Base-by-base conservation (phyloP, 148 eudicot species). In the Talinum fruticosum region DNA sequence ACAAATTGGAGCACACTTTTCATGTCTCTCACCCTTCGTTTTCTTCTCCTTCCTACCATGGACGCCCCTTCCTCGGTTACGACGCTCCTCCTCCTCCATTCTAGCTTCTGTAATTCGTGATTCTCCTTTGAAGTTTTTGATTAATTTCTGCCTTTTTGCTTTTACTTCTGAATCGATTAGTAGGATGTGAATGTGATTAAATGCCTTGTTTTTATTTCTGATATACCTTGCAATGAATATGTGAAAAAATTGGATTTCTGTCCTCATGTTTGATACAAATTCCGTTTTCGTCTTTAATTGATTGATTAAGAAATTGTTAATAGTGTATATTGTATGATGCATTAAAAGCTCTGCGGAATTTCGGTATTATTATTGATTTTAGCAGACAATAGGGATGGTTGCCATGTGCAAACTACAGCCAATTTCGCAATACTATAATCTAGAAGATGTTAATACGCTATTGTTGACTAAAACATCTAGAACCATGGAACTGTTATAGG, bases 11-110 rank as follows among this genome's bases (percentile, higher is more conserved):
- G 67, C 77, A 87, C 75, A 75, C 80, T 1, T 0, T 83, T 16
- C 71, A 82, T 49, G 72, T 24, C 21, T 49, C 68, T 47, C 30
- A 59, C 5, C 33, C 53, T 38, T 12, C 15, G 28, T 14, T 6
- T 19, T 15, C 75, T 15, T 29, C n/a, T 57, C 23, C 30, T 10
- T 72, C 4, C 54, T 57, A 33, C 65, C 10, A 75, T 69, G 83
- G 81, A 8, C 72, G 88, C 34, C 88, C 88, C 8, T 88, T 84
- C 75, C 32, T 78, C 37, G 86, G 80, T 51, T 59, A 70, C 74
- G 5, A 35, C 14, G 79, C 85, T 30, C 84, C 87, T 62, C 85
- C 86, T 67, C 85, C 83, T 26, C 66, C 66, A 10, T 67, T 51
- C 32, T 73, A 66, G 88, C 87, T 61, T 16, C 16, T 62, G 13